Evolutionary conservation across 2,329 filamentous ascomycete species (phyloP), one percentile per base, ranked within the genome.

Genomic region (Penicillium sp.): DNA sequence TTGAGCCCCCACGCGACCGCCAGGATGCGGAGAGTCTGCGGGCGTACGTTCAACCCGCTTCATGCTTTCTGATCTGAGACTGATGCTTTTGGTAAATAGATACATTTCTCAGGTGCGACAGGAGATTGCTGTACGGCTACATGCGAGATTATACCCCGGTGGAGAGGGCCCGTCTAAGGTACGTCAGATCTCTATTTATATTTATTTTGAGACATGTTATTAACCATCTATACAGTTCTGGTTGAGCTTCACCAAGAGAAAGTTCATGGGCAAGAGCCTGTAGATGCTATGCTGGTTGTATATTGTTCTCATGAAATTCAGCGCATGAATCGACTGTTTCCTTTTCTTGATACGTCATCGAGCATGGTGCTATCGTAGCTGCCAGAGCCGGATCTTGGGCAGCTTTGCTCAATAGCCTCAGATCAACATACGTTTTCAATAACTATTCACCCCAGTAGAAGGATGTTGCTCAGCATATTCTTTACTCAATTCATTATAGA

Each of bases 231-330:
- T 13, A 77, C 85, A 96, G 87, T 98, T 93, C 91, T 99, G 95
- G 95, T 79, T 99, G 75, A 98, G 95, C 83, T 99, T 97, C 76
- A 91, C 91, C 53, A 98, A 98, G 88, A 88, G 95, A 80, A 97
- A 97, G 86, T 99, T 99, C 74, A 98, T 99, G 95, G 93, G 93
- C 75, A 98, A 98, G 86, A 85, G 86, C 66, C 80, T 95, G 78
- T 93, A 82, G 65, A 69, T 71, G 54, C 29, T 59, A 55, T 31
- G 44, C 25, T 50, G 55, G 45, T 61, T 67, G 59, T 66, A 65
- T 61, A 66, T 65, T 66, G 54, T 64, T 67, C 65, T 55, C 39
- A 60, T 64, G 62, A 62, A 64, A 59, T 66, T 64, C 65, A 67
- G 65, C 65, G 65, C 55, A 61, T 62, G 56, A 61, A 66, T 62